phyloP scores from a whole-genome alignment of 768 basidiomycete genomes.

The Hygrophorus russula region DNA sequence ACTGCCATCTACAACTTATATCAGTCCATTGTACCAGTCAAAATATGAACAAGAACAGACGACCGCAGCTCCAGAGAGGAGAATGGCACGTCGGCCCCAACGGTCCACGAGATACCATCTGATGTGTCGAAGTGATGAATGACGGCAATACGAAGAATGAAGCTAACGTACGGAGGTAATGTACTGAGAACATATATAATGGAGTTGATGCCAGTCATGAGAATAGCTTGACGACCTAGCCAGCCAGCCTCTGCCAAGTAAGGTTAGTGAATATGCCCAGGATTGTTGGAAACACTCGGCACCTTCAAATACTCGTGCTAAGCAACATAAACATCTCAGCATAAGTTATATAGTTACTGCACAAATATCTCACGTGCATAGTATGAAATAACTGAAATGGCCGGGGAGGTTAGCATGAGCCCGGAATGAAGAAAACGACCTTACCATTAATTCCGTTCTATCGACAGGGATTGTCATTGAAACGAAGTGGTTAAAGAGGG shows the following conservation, averaged over 20 bases:
- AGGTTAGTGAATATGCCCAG: slow-evolving; percentile 5
- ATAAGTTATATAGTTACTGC: not conserved
- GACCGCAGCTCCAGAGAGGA: slow-evolving; percentile 75
- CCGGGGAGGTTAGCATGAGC: slow-evolving; percentile 1
- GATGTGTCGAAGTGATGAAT: slow-evolving; percentile 6
- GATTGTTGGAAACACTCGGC: not conserved
- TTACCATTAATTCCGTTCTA: slow-evolving; percentile 93
- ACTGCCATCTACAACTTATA: slow-evolving; percentile 58
- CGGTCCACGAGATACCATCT: slow-evolving; percentile 94
- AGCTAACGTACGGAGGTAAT: slow-evolving; percentile 63
- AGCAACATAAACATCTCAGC: slow-evolving; percentile 2
- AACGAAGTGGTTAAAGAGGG: not conserved
- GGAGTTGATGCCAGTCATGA: slow-evolving; percentile 94
- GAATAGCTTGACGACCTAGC: slow-evolving; percentile 84
- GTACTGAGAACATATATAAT: slow-evolving; percentile 73
- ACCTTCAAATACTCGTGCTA: slow-evolving; percentile 91
- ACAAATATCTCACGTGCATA: slow-evolving; percentile 69
- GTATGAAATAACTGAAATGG: slow-evolving; percentile 71
- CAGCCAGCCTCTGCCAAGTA: slow-evolving; percentile 72
- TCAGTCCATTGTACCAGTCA: not conserved
- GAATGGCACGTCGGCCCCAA: slow-evolving; percentile 80
- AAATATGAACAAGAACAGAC: slow-evolving; percentile 28
- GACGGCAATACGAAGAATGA: slow-evolving; percentile 3
- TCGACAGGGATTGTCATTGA: not conserved
- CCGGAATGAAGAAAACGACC: slow-evolving; percentile 10